phyloP scores from a whole-genome alignment of 2,329 filamentous ascomycete genomes.

The Lachnellula hyalina region DNA sequence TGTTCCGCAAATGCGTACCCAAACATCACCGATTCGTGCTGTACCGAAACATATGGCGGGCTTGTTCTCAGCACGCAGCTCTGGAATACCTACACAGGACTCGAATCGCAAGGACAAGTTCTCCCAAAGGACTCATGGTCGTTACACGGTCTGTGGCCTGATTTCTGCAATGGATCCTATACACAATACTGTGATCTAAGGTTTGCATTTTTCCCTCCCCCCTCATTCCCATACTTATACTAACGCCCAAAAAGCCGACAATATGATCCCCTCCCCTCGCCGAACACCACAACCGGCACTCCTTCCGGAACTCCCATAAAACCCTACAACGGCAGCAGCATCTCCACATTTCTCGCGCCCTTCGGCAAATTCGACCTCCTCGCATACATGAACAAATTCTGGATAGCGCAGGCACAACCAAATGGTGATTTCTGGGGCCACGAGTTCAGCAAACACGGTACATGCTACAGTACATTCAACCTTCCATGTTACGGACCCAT shows the following conservation, averaged over 20 bases:
- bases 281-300: conserved; percentile 57
- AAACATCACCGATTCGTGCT: conserved; percentile 53
- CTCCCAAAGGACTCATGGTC: conserved; percentile 54
- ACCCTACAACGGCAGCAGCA: conserved; percentile 51
- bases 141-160: conserved; percentile 38
- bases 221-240: too few species aligned
- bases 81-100: conserved; percentile 60
- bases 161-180: conserved; percentile 51
- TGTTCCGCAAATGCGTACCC: conserved; percentile 43
- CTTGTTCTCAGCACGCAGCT: conserved; percentile 58
- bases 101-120: conserved; percentile 51
- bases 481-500: conserved; percentile 57
- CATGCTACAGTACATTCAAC: conserved; percentile 63
- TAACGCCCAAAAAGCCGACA: conserved; percentile 40
- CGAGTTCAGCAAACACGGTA: conserved; percentile 64
- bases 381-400: conserved; percentile 61
- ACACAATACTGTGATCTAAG: conserved; percentile 62
- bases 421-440: conserved; percentile 61
- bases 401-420: conserved; percentile 52
- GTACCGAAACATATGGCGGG: conserved; percentile 59
- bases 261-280: conserved; percentile 55
- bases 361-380: conserved; percentile 56
- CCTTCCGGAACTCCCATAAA: conserved; percentile 48
- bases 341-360: conserved; percentile 52
- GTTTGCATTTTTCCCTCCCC: conserved; percentile 14